phyloP scores from a whole-genome alignment of 768 basidiomycete genomes.

The Tulasnella sp. region DNA sequence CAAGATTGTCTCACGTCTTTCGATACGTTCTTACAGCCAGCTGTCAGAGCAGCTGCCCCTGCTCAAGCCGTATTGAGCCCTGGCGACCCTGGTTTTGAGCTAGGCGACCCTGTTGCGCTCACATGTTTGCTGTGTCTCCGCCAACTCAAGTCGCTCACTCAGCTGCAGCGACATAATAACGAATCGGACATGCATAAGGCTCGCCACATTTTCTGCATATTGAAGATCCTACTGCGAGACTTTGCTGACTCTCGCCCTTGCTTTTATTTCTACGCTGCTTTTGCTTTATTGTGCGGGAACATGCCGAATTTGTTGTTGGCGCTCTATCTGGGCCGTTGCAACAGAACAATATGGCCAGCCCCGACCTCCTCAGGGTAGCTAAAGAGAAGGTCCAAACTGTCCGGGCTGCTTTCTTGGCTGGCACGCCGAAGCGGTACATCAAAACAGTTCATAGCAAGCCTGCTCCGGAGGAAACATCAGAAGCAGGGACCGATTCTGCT shows the following conservation, averaged over 20 bases:
- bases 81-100: constrained; percentile 53
- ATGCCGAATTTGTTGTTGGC: not conserved
- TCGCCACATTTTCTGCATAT: constrained; percentile 28
- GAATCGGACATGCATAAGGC: constrained; percentile 96
- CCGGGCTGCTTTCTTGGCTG: constrained; percentile 21
- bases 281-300: not conserved
- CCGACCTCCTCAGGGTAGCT: constrained; percentile 59
- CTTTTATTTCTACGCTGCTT: constrained; percentile 20
- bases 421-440: constrained; percentile 28
- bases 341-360: constrained; percentile 79
- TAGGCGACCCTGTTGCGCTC: constrained; percentile 60
- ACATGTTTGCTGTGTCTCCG: constrained; percentile 87
- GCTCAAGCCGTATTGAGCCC: constrained; percentile 30
- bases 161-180: constrained; percentile 80
- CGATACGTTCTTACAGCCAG: constrained; percentile 8
- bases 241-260: constrained; percentile 27
- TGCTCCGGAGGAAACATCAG: constrained; percentile 23
- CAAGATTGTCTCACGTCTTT: not conserved
- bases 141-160: constrained; percentile 81
- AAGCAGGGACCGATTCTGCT: constrained; percentile 37
- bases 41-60: constrained; percentile 6
- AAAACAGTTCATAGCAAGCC: constrained; percentile 23
- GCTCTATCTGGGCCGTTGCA: not conserved
- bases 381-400: constrained; percentile 34
- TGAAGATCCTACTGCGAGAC: constrained; percentile 21